Base-by-base conservation (phyloP, 306 rosid genomes). In the Oxytropis ochrocephala region DNA sequence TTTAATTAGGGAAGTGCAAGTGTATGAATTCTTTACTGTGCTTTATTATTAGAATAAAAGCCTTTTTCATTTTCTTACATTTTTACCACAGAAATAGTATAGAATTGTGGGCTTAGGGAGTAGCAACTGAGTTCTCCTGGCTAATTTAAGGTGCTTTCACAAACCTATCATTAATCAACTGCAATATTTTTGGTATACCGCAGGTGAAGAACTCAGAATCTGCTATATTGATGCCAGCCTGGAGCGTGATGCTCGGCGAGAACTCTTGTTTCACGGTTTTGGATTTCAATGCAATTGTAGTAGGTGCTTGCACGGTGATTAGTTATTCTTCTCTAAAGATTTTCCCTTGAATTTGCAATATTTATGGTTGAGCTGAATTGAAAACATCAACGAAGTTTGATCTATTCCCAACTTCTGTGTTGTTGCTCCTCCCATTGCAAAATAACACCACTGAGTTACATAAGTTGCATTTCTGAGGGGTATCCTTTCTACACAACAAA, bases 121-220 rank as follows among this genome's bases (percentile, higher is more conserved):
- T 39, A 51, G 46, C 21, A 63, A 56, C n/a, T 27, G 41, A 17
- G 47, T 41, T 51, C 27, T 69, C 4, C 9, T 1, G 7, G 4
- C 33, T 41, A 48, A 42, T 64, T 48, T 43, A 7, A 33, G 33
- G 19, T 19, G 16, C 43, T 69, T 39, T 18, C 14, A 3, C 14
- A 12, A 9, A 44, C 30, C 67, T 32, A 46, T 44, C 13, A n/a
- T 36, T 69, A 62, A 72, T 39, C 55, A 51, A 17, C 66, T 44
- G 1, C 8, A 19, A 19, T 53, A 53, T 44, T 42, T 33, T 38
- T 44, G 69, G 57, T 76, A 53, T 14, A 47, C 67, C 13, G 49
- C 84, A 93, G 98, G 89, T 10, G 98, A 93, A 86, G 98, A 93
- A 79, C 91, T 93, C 11, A 85, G 94, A 80, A 90, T 93, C 57